Base-by-base conservation (phyloP, 768 basidiomycete genomes). In the Mycena kentingensis region DNA sequence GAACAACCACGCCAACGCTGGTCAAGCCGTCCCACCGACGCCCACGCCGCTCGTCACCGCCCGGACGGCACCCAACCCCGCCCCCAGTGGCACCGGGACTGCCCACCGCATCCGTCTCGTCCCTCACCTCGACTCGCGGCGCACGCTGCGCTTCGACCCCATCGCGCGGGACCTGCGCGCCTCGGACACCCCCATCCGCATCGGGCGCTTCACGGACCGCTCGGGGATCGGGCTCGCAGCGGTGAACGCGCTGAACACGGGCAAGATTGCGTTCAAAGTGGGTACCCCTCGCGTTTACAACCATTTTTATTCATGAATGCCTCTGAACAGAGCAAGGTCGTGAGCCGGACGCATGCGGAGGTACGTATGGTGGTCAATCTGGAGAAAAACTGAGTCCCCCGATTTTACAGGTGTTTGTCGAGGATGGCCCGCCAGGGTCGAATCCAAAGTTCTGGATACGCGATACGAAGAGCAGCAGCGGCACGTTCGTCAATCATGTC, bases 401-500 rank as follows among this genome's bases (percentile, higher is more conserved):
- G n/a, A n/a, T n/a, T n/a, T n/a, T n/a, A n/a, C n/a, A n/a, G n/a
- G n/a, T n/a, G n/a, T n/a, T n/a, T 93, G 78, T 83, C 49, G 86
- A 88, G 55, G 54, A 60, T 0, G 79, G 79, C 1, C 80, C 77
- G n/a, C n/a, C n/a, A n/a, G n/a, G n/a, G n/a, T n/a, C n/a, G n/a
- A n/a, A n/a, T n/a, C n/a, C n/a, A n/a, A n/a, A n/a, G 67, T 97
- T 98, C 69, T 93, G 78, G 66, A 88, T 99, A 63, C 82, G 82
- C 47, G 96, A 98, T 67, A 96, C 93, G 18, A 91, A 93, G 69
- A 87, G 84, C 35, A 88, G 85, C 43, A 88, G 87, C 0, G 96
- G 96, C 24, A 99, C 96, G 1, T 98, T 98, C 67, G 76, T 98
- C 56, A 99, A 99, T 68, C 95, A 98, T 66, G 84, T 95, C 49